phyloP scores from a whole-genome alignment of 371 early-diverging fungal genomes.

The Actinomortierella wolfii region DNA sequence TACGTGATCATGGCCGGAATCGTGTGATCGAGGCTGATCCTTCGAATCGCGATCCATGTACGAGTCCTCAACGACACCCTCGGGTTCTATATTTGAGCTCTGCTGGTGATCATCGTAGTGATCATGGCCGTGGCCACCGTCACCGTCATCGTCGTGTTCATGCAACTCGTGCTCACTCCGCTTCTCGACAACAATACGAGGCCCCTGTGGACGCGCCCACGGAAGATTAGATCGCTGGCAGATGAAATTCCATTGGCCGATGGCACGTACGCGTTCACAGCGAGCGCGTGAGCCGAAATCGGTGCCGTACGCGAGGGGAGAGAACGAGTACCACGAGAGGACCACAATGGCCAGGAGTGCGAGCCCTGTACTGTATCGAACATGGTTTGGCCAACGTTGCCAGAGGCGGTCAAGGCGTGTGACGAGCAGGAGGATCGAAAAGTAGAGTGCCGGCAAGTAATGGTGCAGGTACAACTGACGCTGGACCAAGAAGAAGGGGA shows the following conservation, averaged over 20 bases:
- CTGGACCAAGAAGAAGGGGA: conserved; percentile 93
- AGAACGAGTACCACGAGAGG: conserved; percentile 60
- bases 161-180: conserved; percentile 11
- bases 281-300: conserved; percentile 13
- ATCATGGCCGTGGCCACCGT: conserved; percentile 15
- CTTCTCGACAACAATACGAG: conserved; percentile 11
- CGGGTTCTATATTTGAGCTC: no score
- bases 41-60: no score
- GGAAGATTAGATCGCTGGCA: conserved; percentile 20
- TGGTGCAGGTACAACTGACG: conserved; percentile 96
- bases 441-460: conserved; percentile 92
- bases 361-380: conserved; percentile 6
- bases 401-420: conserved; percentile 58
- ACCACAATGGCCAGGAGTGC: conserved; percentile 52
- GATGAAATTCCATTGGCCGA: conserved; percentile 32
- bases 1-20: background rate
- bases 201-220: conserved; percentile 11
- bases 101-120: no score
- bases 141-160: conserved; percentile 6
- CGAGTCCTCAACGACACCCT: no score
- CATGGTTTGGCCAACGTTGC: conserved; percentile 37
- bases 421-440: conserved; percentile 76
- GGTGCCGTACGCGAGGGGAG: conserved; percentile 84
- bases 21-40: no score
- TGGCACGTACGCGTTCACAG: conserved; percentile 17